phyloP scores from a whole-genome alignment of 805 yeast genomes.

The Torulaspora gathmanii region DNA sequence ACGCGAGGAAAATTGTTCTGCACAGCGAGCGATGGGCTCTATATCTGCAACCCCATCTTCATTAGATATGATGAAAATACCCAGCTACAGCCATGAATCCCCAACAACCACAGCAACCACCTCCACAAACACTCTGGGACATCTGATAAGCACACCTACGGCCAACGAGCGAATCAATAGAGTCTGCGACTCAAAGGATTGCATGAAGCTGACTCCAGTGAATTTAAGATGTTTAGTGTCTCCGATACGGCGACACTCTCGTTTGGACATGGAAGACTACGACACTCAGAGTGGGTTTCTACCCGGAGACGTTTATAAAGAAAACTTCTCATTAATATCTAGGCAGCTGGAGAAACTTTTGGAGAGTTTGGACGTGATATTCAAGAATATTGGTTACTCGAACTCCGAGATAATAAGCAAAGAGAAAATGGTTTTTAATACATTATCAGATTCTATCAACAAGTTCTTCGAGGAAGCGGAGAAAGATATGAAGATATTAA shows the following conservation, averaged over 20 bases:
- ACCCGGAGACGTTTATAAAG: conserved; percentile 23
- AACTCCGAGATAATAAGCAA: conserved; percentile 45
- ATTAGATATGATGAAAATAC: conserved; percentile 5
- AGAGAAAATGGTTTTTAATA: conserved; percentile 46
- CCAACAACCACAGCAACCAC: conserved; percentile 7
- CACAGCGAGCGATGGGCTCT: conserved; percentile 3
- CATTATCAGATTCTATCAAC: conserved; percentile 46
- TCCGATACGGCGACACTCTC: conserved; percentile 11
- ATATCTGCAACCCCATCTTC: conserved; percentile 8
- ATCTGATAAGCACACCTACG: conserved; percentile 4
- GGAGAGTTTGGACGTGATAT: conserved; percentile 43
- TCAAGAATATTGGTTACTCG: conserved; percentile 53
- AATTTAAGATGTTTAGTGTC: conserved; percentile 16
- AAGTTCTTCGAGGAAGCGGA: conserved; percentile 39
- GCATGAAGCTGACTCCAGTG: conserved; percentile 32
- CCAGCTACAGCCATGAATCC: conserved; percentile 7
- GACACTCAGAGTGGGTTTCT: conserved; percentile 1
- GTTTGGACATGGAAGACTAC: neutral
- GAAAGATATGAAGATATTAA: conserved; percentile 35
- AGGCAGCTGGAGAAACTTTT: conserved; percentile 33
- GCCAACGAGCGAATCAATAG: conserved; percentile 1
- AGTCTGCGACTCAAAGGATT: conserved; percentile 17
- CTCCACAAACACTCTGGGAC: conserved; percentile 1
- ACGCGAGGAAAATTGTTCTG: neutral
- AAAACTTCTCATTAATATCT: conserved; percentile 32